Base-by-base conservation (phyloP, 306 rosid genomes). In the Vicia villosa region DNA sequence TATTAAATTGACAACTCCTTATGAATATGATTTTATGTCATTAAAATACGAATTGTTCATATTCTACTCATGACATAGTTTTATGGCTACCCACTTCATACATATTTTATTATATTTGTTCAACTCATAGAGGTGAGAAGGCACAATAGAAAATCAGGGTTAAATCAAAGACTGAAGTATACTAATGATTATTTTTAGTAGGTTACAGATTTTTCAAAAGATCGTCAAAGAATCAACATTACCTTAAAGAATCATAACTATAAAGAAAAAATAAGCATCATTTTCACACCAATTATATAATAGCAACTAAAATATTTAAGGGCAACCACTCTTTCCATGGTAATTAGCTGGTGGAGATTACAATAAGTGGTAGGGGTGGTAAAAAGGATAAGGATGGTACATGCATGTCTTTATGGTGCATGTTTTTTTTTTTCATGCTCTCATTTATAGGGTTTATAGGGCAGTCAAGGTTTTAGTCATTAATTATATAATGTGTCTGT, bases 1-100 rank as follows among this genome's bases (percentile, higher is more conserved):
- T 34, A 34, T 34, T 6, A 8, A 34, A 34, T 34, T 34, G 38
- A 34, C 38, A 34, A n/a, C 38, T 34, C 10, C 2, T 34, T 34
- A 34, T 6, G 3, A 24, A 24, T 24, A 24, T 24, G 28, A 24
- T 24, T 24, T 28, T 32, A 32, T 32, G 7, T 5, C 8, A 32
- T 32, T 32, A 32, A 32, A 6, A 32, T 32, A 37, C 2, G 13
- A 37, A 65, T 69, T 69, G 73, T 73, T 77, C 82, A 50, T 54
- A 0, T 54, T 32, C 60, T 69, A 46, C 75, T 64, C 64, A 38
- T 28, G 30, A 4, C 46, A n/a, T 4, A 47, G 72, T 63, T 75
- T 70, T 12, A 26, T 51, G 74, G 72, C 60, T 17, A 14, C 70
- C 80, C 83, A 80, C 74, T 52, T 70, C 62, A 26, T 56, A 5